Conservation (phyloP, 1,139 yeast species). For the Kazachstania sp. region DNA sequence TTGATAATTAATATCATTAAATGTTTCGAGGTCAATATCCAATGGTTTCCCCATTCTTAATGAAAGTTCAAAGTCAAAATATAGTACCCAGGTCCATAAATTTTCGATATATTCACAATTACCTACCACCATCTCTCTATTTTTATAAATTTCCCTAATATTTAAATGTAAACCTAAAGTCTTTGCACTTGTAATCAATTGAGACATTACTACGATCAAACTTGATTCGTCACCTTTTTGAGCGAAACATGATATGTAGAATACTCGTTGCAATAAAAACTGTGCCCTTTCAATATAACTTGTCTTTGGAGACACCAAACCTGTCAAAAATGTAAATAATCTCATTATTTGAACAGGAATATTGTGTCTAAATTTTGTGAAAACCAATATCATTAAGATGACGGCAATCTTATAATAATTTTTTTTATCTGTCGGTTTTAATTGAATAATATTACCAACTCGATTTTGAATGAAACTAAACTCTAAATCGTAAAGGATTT, state of each 20-base stretch:
- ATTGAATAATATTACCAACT: slow-evolving; percentile 4
- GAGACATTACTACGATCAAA: slow-evolving; percentile 13
- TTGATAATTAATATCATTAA: slow-evolving; percentile 11
- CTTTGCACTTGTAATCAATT: slow-evolving; percentile 22
- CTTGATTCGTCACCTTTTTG: slow-evolving; percentile 28
- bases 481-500: slow-evolving; percentile 18
- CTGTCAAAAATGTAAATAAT: slow-evolving; percentile 16
- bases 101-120: slow-evolving; percentile 17
- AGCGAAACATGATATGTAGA: slow-evolving; percentile 15
- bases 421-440: slow-evolving; percentile 12
- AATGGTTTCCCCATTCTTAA: slow-evolving; percentile 28
- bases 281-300: slow-evolving; percentile 25
- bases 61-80: slow-evolving; percentile 25
- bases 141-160: slow-evolving; percentile 19
- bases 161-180: slow-evolving; percentile 29
- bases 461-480: slow-evolving; percentile 12
- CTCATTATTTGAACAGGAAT: slow-evolving; percentile 15
- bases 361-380: slow-evolving; percentile 12
- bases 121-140: slow-evolving; percentile 18
- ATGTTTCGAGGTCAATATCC: slow-evolving; percentile 13
- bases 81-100: slow-evolving; percentile 26
- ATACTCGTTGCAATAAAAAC: slow-evolving; percentile 21
- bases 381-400: slow-evolving; percentile 18
- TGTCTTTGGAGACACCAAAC: slow-evolving; percentile 17
- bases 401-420: slow-evolving; percentile 23